Evolutionary conservation across 306 rosid genomes (phyloP).

Genomic region (Rubus parviflorus): DNA sequence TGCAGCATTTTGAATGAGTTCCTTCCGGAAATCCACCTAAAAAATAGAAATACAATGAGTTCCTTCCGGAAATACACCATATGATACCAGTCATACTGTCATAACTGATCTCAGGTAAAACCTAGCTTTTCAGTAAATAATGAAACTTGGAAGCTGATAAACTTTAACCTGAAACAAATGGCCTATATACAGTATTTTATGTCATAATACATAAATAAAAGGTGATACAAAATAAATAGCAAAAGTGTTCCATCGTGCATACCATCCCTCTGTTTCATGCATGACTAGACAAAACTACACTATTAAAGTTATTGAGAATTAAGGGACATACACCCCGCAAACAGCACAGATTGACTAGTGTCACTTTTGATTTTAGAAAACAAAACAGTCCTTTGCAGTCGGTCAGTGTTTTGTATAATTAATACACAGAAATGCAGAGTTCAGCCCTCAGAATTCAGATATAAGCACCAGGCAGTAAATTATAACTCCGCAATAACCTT

Average conservation of each 20-base stretch:
- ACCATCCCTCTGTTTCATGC: neutral
- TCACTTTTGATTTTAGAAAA: too few species aligned
- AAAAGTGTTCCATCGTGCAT: neutral
- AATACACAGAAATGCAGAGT: neutral
- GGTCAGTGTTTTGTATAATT: too few species aligned
- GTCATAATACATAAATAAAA: too few species aligned
- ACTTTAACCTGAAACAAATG: neutral
- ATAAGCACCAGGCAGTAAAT: neutral
- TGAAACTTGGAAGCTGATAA: neutral
- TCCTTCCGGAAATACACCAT: neutral
- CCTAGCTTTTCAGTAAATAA: neutral
- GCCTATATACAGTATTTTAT: neutral
- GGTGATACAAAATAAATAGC: too few species aligned
- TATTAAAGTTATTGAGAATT: neutral
- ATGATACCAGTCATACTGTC: neutral
- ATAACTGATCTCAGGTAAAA: neutral
- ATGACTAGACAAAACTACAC: neutral
- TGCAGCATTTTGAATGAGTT: slow-evolving; percentile 66
- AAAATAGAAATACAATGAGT: neutral
- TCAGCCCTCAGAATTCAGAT: neutral
- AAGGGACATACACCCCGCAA: neutral
- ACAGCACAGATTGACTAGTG: too few species aligned
- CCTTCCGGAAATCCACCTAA: slow-evolving; percentile 87
- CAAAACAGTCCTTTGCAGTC: too few species aligned
- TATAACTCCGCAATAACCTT: neutral